Conservation (phyloP, 179 eudicot species). For the Corrigiola litoralis region DNA sequence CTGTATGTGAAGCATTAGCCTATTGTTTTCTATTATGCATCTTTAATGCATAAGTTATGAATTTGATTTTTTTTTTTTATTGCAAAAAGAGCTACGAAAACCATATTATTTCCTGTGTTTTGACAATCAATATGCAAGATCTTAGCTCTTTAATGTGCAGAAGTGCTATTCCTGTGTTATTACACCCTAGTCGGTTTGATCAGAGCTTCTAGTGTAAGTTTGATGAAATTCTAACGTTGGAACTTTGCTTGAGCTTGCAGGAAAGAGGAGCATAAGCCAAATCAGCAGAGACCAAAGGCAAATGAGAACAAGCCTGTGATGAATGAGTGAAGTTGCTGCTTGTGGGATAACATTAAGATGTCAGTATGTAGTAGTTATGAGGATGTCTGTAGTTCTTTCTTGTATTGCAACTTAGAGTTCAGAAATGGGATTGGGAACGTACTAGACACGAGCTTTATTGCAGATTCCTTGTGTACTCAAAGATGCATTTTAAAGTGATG, state of each 20-base stretch:
- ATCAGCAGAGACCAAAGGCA: slow-evolving; percentile 78
- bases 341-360: not conserved
- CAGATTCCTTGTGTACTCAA: not conserved
- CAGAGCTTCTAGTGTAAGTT: not conserved
- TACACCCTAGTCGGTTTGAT: not conserved
- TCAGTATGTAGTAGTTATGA: slow-evolving; percentile 14
- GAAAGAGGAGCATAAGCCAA: slow-evolving; percentile 93
- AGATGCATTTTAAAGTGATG: not conserved
- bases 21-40: too few species aligned
- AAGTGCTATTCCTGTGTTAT: not conserved
- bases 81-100: too few species aligned
- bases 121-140: too few species aligned
- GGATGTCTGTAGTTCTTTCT: not conserved
- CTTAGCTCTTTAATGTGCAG: not conserved
- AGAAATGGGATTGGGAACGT: not conserved
- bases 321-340: slow-evolving; percentile 42
- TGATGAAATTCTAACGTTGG: not conserved
- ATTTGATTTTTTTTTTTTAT: too few species aligned
- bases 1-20: too few species aligned
- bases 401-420: not conserved
- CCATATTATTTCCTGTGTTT: too few species aligned
- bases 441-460: not conserved
- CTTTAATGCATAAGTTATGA: too few species aligned
- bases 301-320: slow-evolving; percentile 92
- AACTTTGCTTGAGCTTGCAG: slow-evolving; percentile 27